Evolutionary conservation across 2,329 filamentous ascomycete genomes (phyloP).

Genomic region (Sporothrix inflata): DNA sequence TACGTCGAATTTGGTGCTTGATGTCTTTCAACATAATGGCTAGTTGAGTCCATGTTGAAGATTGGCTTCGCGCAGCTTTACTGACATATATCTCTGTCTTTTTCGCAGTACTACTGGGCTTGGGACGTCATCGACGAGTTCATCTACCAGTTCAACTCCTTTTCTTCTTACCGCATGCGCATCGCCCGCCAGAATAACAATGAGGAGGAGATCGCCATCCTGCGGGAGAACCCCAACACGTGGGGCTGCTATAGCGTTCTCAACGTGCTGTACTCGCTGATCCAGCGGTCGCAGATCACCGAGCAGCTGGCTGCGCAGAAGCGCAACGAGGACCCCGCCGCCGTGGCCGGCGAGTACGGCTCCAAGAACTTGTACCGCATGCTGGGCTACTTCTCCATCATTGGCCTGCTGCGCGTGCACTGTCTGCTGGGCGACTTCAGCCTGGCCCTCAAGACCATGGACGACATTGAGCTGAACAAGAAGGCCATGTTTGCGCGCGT

Average conservation of each 20-base stretch:
- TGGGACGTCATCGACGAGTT: slow-evolving; percentile 99
- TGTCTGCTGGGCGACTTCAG: slow-evolving; percentile 97
- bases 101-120: slow-evolving; percentile 89
- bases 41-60: not conserved
- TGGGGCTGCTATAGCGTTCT: slow-evolving; percentile 99
- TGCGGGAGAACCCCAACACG: slow-evolving; percentile 96
- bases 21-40: not conserved
- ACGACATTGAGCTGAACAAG: slow-evolving; percentile 99
- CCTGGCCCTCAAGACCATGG: slow-evolving; percentile 95
- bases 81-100: slow-evolving; percentile 30
- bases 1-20: slow-evolving; percentile 42
- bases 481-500: slow-evolving; percentile 99
- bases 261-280: slow-evolving; percentile 98
- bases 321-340: slow-evolving; percentile 84
- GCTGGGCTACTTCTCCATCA: slow-evolving; percentile 99
- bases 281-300: slow-evolving; percentile 96
- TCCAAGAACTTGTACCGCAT: slow-evolving; percentile 94
- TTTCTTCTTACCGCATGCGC: slow-evolving; percentile 94
- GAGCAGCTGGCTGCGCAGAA: slow-evolving; percentile 96
- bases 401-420: slow-evolving; percentile 93
- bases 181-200: slow-evolving; percentile 82
- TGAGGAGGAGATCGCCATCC: slow-evolving; percentile 87
- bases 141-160: slow-evolving; percentile 99
- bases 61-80: not conserved
- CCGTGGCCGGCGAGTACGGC: slow-evolving; percentile 93